These are phyloP conservation scores for Lentinula sp. DNA, from an alignment of 768 basidiomycete genomes.

Conservation along the genomic window DNA sequence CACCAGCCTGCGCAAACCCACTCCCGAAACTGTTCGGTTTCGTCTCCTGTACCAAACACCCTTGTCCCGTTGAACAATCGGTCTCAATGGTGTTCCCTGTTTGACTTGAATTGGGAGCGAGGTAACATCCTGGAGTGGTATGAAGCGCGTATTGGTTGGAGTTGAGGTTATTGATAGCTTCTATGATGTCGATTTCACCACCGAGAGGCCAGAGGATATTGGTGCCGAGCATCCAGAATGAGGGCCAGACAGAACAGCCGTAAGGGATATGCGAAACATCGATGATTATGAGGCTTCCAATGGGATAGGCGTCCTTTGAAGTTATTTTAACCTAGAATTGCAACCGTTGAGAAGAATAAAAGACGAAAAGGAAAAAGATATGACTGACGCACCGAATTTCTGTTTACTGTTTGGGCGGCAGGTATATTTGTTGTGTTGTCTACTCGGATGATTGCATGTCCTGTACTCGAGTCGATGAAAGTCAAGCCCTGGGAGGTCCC, in stretches of 20 bases:
- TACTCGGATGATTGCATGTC: conserved; percentile 64
- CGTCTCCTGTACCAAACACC: conserved; percentile 39
- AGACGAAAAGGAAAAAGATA: neutral
- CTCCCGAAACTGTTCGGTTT: conserved; percentile 40
- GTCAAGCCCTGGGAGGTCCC: conserved; percentile 35
- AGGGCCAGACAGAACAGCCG: conserved; percentile 52
- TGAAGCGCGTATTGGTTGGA: conserved; percentile 57
- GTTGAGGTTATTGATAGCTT: conserved; percentile 47
- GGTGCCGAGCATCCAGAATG: conserved; percentile 38
- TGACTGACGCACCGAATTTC: conserved; percentile 46
- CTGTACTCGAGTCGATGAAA: conserved; percentile 43
- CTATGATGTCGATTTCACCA: conserved; percentile 49
- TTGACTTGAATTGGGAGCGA: conserved; percentile 22
- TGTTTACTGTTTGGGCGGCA: conserved; percentile 30
- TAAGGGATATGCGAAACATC: conserved; percentile 44
- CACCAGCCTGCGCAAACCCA: conserved; percentile 43
- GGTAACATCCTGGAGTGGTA: conserved; percentile 31
- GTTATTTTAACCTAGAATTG: conserved; percentile 34
- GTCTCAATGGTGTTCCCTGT: conserved; percentile 20
- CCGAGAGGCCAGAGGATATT: conserved; percentile 31
- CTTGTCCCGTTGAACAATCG: conserved; percentile 26
- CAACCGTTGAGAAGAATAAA: neutral
- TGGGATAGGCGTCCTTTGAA: conserved; percentile 29
- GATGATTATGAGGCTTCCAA: conserved; percentile 36
- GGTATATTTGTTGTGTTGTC: conserved; percentile 58